phyloP scores from a whole-genome alignment of 768 basidiomycete genomes.

The Russula emetica region DNA sequence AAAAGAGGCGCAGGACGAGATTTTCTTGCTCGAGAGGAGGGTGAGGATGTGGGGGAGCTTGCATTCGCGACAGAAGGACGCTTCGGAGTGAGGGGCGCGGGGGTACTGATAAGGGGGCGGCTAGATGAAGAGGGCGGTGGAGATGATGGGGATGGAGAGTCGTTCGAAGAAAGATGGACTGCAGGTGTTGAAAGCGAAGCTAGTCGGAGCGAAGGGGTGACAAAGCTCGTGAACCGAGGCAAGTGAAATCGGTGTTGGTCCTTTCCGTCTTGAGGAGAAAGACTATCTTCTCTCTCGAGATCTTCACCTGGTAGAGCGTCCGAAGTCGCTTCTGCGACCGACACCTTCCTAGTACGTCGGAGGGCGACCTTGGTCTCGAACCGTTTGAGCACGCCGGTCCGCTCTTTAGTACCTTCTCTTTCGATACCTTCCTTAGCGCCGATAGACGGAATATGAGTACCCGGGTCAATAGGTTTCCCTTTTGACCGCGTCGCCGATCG shows the following conservation, averaged over 20 bases:
- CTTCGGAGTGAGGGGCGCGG: slow-evolving; percentile 35
- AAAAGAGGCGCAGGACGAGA: slow-evolving; percentile 29
- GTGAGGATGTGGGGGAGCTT: slow-evolving; percentile 29
- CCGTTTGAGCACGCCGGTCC: slow-evolving; percentile 44
- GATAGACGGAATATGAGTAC: slow-evolving; percentile 43
- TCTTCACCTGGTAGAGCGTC: slow-evolving; percentile 31
- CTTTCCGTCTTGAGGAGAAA: neutral
- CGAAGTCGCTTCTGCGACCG: slow-evolving; percentile 38
- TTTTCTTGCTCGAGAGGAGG: slow-evolving; percentile 29
- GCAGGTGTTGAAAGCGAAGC: slow-evolving; percentile 75
- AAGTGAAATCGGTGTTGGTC: slow-evolving; percentile 35
- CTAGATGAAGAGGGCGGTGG: slow-evolving; percentile 45
- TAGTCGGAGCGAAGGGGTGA: slow-evolving; percentile 60
- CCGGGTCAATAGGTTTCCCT: slow-evolving; percentile 36
- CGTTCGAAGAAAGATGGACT: slow-evolving; percentile 58
- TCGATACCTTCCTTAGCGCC: slow-evolving; percentile 6
- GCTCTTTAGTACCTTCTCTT: slow-evolving; percentile 17
- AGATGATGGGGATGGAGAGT: slow-evolving; percentile 51
- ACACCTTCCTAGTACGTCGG: slow-evolving; percentile 39
- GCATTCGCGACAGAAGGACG: slow-evolving; percentile 13
- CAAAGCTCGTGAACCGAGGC: slow-evolving; percentile 55
- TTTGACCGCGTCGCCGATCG: slow-evolving; percentile 60
- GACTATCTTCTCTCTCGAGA: neutral
- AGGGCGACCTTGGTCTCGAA: slow-evolving; percentile 36
- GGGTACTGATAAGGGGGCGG: slow-evolving; percentile 40